Base-by-base conservation (phyloP, 2,329 filamentous ascomycete genomes). In the Cordyceps pruinosa region DNA sequence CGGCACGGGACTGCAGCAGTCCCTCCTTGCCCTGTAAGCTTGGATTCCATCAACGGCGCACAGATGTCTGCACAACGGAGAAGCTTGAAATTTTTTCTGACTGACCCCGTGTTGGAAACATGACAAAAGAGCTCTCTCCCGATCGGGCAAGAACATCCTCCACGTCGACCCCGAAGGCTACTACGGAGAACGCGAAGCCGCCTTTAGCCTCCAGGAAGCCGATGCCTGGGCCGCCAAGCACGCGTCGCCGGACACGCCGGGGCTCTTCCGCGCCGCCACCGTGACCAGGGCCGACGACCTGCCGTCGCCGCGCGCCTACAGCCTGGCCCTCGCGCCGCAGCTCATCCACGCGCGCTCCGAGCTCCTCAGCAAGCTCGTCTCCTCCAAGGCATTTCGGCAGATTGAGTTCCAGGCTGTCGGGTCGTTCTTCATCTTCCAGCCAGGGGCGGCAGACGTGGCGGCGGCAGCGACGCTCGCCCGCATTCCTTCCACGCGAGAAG, bases 381-480 rank as follows among this genome's bases (percentile, higher is more conserved):
- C 91, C 2, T 96, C 93, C 7, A 88, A 86, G 64, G 88, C 91
- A 13, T 93, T 93, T 67, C 84, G 87, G 23, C 92, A 97, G 73
- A 81, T 99, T 47, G 93, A 97, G 68, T 97, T 97, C 64, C 83
- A 94, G 60, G 90, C 93, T 28, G 89, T 97, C 26, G 93, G 93
- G 26, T 93, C 89, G 57, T 97, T 93, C 83, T 97, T 88, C 81
- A 84, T 97, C 56, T 86, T 86, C 67, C 76, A 80, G 58, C 66
- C 72, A 1, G 28, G 68, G 5, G 66, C 67, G 26, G 65, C 64
- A 21, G 35, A 25, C 21, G 21, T 26, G 5, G 28, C 45, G 45
- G 49, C 67, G 37, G 66, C 64, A 41, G 65, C 72, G 13, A 65
- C 64, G 9, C 74, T 96, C 35, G 76, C 80, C 52, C 87, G 88